Base-by-base conservation (phyloP, 106 monocot genomes). In the Apostasia ramifera region DNA sequence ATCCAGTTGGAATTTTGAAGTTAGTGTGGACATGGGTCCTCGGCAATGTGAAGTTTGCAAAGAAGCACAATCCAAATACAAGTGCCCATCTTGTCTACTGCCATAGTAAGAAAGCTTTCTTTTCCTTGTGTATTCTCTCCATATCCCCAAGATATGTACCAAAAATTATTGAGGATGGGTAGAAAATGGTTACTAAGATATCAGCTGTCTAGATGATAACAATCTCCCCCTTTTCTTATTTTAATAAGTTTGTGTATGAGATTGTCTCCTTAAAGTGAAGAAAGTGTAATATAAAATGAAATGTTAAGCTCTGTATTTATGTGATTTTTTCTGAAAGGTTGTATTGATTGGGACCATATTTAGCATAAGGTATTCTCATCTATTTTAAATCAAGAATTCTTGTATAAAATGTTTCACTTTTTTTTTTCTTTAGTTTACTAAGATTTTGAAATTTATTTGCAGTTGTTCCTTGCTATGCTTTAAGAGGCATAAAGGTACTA, bases 381-480 rank as follows among this genome's bases (percentile, higher is more conserved):
- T n/a, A n/a, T n/a, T n/a, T n/a, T n/a, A n/a, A n/a, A n/a, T n/a
- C n/a, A n/a, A n/a, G n/a, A n/a, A n/a, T n/a, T n/a, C n/a, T n/a
- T n/a, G n/a, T n/a, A n/a, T n/a, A n/a, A n/a, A n/a, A n/a, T n/a
- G n/a, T n/a, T n/a, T n/a, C 54, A 3, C 45, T 48, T 39, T 55
- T 4, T 74, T 67, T n/a, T 2, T n/a, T 41, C 53, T 39, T 44
- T 70, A 8, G 26, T 66, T 10, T 40, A 15, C 6, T 42, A 44
- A 12, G 26, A 44, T 62, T 62, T 62, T 44, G 43, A 12, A 6
- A 48, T 73, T 38, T 55, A 67, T 60, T n/a, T 83, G 78, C 90
- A 90, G 90, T 73, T 91, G 91, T 66, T 91, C 91, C 0, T 69
- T 87, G 68, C 55, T 53, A 41, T 91, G 91, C 73, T 91, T 84